These are phyloP conservation scores for Candida maesae DNA, from an alignment of 805 yeast species.

Conservation along the genomic window DNA sequence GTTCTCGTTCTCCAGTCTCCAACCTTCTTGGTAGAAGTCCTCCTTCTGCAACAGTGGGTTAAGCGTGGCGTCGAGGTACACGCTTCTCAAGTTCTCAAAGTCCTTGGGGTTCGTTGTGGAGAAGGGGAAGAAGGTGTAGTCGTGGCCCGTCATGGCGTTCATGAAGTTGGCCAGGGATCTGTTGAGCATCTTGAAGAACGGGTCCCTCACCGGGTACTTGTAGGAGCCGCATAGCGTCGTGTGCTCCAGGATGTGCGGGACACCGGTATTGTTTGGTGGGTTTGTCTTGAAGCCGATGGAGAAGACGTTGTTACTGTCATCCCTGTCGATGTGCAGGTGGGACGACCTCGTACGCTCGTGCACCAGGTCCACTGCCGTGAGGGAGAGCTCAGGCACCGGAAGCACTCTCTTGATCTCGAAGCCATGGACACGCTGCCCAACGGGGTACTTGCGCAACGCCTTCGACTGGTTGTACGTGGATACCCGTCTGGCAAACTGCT, in stretches of 20 bases:
- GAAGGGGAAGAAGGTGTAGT: slow-evolving; percentile 93
- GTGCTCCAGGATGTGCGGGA: slow-evolving; percentile 95
- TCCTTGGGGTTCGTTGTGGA: slow-evolving; percentile 88
- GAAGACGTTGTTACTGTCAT: slow-evolving; percentile 84
- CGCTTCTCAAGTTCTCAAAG: slow-evolving; percentile 76
- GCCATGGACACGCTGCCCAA: slow-evolving; percentile 63
- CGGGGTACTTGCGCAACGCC: slow-evolving; percentile 50
- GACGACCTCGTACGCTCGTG: slow-evolving; percentile 71
- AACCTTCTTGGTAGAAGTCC: slow-evolving; percentile 94
- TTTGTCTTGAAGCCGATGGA: slow-evolving; percentile 88
- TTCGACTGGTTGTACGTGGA: slow-evolving; percentile 31
- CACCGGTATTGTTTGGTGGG: slow-evolving; percentile 93
- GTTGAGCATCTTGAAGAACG: slow-evolving; percentile 95
- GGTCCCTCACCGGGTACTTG: slow-evolving; percentile 92
- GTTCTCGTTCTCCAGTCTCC: slow-evolving; percentile 83
- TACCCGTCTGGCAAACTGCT: slow-evolving; percentile 9
- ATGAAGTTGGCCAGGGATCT: slow-evolving; percentile 92
- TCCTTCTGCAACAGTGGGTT: slow-evolving; percentile 72
- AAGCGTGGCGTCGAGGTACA: slow-evolving; percentile 83
- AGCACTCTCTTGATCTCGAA: slow-evolving; percentile 60
- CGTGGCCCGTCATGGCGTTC: slow-evolving; percentile 99
- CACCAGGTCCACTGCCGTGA: slow-evolving; percentile 69
- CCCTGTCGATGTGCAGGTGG: slow-evolving; percentile 82
- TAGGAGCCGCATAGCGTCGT: slow-evolving; percentile 93
- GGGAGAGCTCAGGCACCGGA: slow-evolving; percentile 75